These are phyloP conservation scores for Termitomyces sp. DNA, from an alignment of 768 basidiomycete species.

Conservation along the genomic window DNA sequence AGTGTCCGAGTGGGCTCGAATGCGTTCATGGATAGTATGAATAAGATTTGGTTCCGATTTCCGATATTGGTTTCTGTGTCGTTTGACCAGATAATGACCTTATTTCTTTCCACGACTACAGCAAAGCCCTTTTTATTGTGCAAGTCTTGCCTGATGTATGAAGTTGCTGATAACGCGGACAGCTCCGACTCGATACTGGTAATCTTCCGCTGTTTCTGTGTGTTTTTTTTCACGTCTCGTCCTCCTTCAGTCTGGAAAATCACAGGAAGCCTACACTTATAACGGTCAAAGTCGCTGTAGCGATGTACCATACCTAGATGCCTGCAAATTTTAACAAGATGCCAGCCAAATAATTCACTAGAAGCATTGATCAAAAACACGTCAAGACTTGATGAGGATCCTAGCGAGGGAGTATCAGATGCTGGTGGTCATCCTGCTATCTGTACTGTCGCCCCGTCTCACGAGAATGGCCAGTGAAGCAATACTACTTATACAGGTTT, in stretches of 20 bases:
- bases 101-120: background rate
- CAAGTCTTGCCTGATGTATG: background rate
- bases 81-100: background rate
- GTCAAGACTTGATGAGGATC: background rate
- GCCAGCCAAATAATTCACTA: background rate
- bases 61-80: background rate
- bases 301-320: too few relatives aligned
- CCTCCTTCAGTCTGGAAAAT: background rate
- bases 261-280: background rate
- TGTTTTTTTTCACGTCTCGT: background rate
- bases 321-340: background rate
- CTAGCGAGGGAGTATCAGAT: background rate
- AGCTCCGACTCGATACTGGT: background rate
- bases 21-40: constrained; percentile 17
- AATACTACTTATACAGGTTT: background rate
- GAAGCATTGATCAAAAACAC: background rate
- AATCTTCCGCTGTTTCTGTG: background rate
- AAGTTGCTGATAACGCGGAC: background rate
- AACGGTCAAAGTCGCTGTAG: background rate
- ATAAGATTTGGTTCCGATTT: background rate
- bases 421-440: background rate
- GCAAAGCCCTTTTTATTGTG: background rate
- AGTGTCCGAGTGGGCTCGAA: constrained; percentile 49
- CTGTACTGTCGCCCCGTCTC: background rate
- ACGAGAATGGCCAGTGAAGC: background rate